A percentile compares a stretch with the other conserved stretches of the same genome.
These are phyloP conservation scores for Aspergillus vadensis DNA, from an alignment of 2,329 filamentous ascomycete genomes.

Conservation along the genomic window DNA sequence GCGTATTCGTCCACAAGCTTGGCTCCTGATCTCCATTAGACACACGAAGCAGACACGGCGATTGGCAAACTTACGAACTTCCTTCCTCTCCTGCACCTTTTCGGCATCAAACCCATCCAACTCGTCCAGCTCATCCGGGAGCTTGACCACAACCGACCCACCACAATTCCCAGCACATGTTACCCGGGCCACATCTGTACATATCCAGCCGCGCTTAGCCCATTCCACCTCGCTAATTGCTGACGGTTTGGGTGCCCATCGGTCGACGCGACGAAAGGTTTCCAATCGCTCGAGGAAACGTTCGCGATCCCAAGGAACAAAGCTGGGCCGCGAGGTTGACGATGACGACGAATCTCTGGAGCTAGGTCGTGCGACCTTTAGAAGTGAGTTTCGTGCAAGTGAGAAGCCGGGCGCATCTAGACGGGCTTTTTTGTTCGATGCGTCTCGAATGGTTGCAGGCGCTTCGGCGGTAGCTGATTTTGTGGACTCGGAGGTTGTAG, in stretches of 20 bases:
- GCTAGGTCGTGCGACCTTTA: constrained; percentile 31
- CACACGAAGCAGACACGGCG: background rate
- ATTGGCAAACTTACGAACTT: constrained; percentile 42
- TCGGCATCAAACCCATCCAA: constrained; percentile 49
- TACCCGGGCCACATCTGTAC: constrained; percentile 79
- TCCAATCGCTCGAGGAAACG: constrained; percentile 78
- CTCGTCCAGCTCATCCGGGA: constrained; percentile 66
- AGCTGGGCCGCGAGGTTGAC: constrained; percentile 60
- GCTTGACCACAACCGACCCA: constrained; percentile 78
- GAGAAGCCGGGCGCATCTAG: constrained; percentile 26
- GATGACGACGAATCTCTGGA: constrained; percentile 34
- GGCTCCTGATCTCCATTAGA: constrained; percentile 46
- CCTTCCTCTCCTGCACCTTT: constrained; percentile 45
- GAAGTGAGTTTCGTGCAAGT: constrained; percentile 28
- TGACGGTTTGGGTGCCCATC: constrained; percentile 92
- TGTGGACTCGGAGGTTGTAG: constrained; percentile 24
- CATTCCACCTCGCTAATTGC: constrained; percentile 86
- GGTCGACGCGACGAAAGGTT: constrained; percentile 86
- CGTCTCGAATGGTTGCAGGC: constrained; percentile 27
- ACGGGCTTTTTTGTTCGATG: constrained; percentile 41
- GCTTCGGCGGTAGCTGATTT: constrained; percentile 20
- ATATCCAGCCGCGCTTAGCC: constrained; percentile 92
- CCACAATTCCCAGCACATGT: constrained; percentile 79
- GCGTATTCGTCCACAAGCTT: constrained; percentile 76
- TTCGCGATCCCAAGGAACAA: constrained; percentile 81